phyloP scores from a whole-genome alignment of 441 rosid species.

The Gossypium aridum region DNA sequence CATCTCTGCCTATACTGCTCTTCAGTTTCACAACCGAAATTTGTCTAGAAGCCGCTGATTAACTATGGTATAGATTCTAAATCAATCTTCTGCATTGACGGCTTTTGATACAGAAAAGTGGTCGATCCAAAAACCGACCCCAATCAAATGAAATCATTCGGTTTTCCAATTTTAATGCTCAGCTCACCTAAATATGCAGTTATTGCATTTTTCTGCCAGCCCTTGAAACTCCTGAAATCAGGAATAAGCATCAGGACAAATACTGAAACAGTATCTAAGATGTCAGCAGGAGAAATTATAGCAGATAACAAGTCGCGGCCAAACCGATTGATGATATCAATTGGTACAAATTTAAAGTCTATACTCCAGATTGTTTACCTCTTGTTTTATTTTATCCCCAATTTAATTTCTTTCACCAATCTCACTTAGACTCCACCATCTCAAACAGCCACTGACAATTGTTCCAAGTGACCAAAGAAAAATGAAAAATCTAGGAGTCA shows the following conservation, averaged over 20 bases:
- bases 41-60: background rate
- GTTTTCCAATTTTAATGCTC: slow-evolving; percentile 68
- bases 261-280: background rate
- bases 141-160: slow-evolving; percentile 48
- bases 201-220: slow-evolving; percentile 86
- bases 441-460: background rate
- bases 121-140: slow-evolving; percentile 4
- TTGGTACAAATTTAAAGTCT: background rate
- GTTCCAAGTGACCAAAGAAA: background rate
- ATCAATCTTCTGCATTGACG: background rate
- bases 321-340: background rate
- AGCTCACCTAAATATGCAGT: slow-evolving; percentile 51
- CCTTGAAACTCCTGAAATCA: slow-evolving; percentile 75
- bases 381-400: background rate
- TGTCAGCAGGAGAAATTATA: background rate
- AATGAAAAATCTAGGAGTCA: background rate
- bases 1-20: background rate
- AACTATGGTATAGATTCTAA: background rate
- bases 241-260: background rate
- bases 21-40: background rate
- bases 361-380: background rate
- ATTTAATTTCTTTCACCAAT: background rate
- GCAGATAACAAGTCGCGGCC: background rate
- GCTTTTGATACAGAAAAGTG: background rate
- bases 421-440: background rate